Percentiles rank a stretch among this genome's conserved stretches.
phyloP scores from a whole-genome alignment of 73 alveolate genomes.

The Tetrahymena elliotti region DNA sequence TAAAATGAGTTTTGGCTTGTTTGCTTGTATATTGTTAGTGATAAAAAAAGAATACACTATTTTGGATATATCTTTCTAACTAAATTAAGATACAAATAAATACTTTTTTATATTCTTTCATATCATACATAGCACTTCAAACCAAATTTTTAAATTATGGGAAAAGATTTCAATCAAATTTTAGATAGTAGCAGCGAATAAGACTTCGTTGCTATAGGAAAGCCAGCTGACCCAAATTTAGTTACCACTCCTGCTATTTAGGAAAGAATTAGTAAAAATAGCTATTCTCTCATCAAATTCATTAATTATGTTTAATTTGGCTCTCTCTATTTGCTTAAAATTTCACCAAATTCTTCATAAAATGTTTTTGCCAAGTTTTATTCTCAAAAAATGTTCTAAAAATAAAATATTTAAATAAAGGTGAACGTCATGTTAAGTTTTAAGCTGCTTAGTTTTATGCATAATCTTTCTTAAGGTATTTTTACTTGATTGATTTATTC shows the following conservation, averaged over 20 bases:
- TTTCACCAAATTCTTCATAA: neutral
- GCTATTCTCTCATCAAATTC: neutral
- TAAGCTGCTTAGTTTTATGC: neutral
- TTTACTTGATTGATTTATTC: neutral
- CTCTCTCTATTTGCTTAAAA: neutral
- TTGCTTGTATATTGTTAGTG: neutral
- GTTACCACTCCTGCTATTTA: neutral
- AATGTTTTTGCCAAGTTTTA: neutral
- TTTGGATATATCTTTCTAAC: neutral
- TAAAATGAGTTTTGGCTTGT: neutral
- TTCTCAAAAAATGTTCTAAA: neutral
- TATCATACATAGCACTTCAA: neutral
- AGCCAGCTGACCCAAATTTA: neutral
- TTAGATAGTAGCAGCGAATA: neutral
- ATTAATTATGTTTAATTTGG: neutral
- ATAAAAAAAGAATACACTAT: neutral
- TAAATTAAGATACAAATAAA: neutral
- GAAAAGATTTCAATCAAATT: neutral
- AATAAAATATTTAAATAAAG: neutral
- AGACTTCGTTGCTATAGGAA: neutral
- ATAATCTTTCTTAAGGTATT: neutral
- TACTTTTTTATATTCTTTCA: neutral
- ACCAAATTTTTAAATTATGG: neutral
- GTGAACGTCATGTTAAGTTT: neutral
- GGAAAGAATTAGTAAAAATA: neutral